Base-by-base conservation (phyloP, 2,329 filamentous ascomycete species). In the Fusarium heterosporum region DNA sequence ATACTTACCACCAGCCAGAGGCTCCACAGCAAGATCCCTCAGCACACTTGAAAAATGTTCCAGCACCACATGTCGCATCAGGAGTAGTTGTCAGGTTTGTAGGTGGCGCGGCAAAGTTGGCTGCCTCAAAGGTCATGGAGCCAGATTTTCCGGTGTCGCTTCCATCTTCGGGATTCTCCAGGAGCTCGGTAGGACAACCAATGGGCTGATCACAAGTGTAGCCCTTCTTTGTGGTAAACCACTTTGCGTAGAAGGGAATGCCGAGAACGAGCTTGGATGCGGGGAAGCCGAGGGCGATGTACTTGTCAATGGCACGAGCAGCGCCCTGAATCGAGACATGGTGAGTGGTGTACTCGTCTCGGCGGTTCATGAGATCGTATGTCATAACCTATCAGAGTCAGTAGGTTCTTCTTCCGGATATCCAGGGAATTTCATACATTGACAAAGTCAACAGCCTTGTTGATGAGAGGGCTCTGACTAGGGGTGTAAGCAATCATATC, bases 341-440 rank as follows among this genome's bases (percentile, higher is more conserved):
- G 73, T 92, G 90, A 28, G 81, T 83, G 3, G 90, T 92, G 19
- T 82, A 75, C 48, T 80, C 85, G 74, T 92, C 87, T n/a, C 90
- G 85, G 12, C 90, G 87, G 78, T 91, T 92, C 84, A 90, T 89
- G 46, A 93, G 74, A 72, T 93, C 90, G 74, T 92, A 92, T 10
- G 85, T 83, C 89, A 92, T 92, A 65, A 92, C 78, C 77, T 79
- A 5, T 0, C 0, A 8, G 0, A 4, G 45, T 69, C 13, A 72
- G 46, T 8, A 13, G 2, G 7, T 0, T 5, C 8, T 9, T 4
- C 2, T 2, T 0, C 0, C 16, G 16, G 3, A 14, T 1, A 8
- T n/a, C n/a, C n/a, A n/a, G n/a, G n/a, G n/a, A n/a, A n/a, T n/a
- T n/a, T n/a, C 68, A 55, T 43, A 78, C 78, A 47, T 92, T 92